Evolutionary conservation across 1,284 basidiomycete species (phyloP).

Genomic region (Pulveroboletus sp.): DNA sequence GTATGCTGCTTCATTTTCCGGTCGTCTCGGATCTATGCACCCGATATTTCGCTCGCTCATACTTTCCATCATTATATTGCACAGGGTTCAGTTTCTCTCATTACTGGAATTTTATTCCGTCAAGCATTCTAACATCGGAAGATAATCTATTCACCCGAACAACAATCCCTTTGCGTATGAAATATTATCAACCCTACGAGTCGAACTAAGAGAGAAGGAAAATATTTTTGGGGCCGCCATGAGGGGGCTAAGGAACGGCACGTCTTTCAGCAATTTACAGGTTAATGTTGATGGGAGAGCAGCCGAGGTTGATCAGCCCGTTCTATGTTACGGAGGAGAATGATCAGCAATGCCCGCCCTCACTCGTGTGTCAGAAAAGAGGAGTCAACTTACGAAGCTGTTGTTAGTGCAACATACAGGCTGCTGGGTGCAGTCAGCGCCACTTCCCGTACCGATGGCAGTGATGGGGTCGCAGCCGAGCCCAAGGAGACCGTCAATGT

Average conservation of each 20-base stretch:
- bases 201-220: not conserved
- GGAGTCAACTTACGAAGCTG: conserved; percentile 3
- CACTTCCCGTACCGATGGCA: not conserved
- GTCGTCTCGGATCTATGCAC: not conserved
- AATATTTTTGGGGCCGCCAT: not conserved
- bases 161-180: not conserved
- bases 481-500: not conserved
- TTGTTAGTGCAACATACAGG: conserved; percentile 20
- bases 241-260: not conserved
- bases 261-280: not conserved
- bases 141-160: not conserved
- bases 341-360: not conserved
- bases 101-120: too few relatives aligned
- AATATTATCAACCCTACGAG: not conserved
- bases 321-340: not conserved
- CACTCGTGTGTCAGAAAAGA: too few relatives aligned
- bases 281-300: conserved; percentile 11
- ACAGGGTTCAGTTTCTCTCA: too few relatives aligned
- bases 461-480: conserved; percentile 4
- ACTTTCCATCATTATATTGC: not conserved
- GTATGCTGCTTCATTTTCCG: not conserved
- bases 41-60: not conserved
- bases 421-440: conserved; percentile 5
- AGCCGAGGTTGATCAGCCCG: conserved; percentile 19
- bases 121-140: too few relatives aligned